Base-by-base conservation (phyloP, 345 rosid species). In the Populus simonii region DNA sequence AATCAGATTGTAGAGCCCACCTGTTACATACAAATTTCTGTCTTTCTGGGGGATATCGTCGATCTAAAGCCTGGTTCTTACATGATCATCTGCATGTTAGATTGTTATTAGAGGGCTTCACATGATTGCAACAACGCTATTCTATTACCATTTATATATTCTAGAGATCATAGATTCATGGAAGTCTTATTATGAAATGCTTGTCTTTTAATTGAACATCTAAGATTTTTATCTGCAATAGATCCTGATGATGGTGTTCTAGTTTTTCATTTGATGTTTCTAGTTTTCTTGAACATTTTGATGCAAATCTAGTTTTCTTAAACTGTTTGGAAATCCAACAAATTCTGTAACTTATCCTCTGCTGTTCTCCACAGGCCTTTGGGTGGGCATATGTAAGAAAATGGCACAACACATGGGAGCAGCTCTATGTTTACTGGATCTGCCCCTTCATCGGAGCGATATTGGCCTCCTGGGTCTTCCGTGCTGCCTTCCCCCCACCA, bases 331-430 rank as follows among this genome's bases (percentile, higher is more conserved):
- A 43, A 43, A 43, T 43, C 47, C 47, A 10, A 2, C 47, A 10
- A 43, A 10, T 11, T 43, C 2, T 62, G 15, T 35, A 35, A 35
- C 38, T 15, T 35, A 20, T 66, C 39, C 12, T 15, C 20, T 35
- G 3, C 62, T 55, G 36, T 66, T 38, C 67, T 62, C 23, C 0
- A 22, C 89, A 96, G 98, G 99, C 99, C 20, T 96, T 89, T 72
- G 99, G 97, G 11, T 96, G 99, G 99, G 97, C 95, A 23, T 96
- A 89, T 68, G 59, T 92, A 53, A 81, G 91, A 91, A 92, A 87
- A 27, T 70, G 93, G 85, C 99, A 96, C 81, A 82, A 86, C 83
- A 90, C 95, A 70, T 94, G 97, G 98, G 95, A 94, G 77, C 99
- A 96, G 71, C 80, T 91, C 72, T 96, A 94, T 43, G 98, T 96